phyloP scores from a whole-genome alignment of 805 yeast genomes.

The Ogataea pini region DNA sequence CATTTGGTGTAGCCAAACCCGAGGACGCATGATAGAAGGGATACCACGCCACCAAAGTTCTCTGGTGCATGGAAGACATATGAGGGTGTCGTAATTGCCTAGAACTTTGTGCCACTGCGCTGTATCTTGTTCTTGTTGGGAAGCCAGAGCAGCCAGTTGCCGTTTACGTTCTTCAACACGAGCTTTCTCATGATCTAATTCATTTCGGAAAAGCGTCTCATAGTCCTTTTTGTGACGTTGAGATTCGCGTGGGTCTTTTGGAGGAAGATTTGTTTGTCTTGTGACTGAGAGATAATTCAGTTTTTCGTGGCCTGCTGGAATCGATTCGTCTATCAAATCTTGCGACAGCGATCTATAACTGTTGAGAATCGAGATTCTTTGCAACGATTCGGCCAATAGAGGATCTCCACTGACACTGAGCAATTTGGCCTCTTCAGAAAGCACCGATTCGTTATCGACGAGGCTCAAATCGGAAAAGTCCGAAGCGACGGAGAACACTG shows the following conservation, averaged over 20 bases:
- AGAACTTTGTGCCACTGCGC: slow-evolving; percentile 45
- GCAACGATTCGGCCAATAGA: slow-evolving; percentile 39
- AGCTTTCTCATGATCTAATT: slow-evolving; percentile 41
- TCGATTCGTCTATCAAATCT: background rate
- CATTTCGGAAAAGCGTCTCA: slow-evolving; percentile 43
- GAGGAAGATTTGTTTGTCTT: slow-evolving; percentile 67
- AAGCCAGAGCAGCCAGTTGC: slow-evolving; percentile 35
- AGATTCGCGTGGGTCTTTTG: slow-evolving; percentile 56
- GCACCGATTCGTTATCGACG: slow-evolving; percentile 22
- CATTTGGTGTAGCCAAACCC: slow-evolving; percentile 53
- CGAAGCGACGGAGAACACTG: slow-evolving; percentile 42
- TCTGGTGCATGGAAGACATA: slow-evolving; percentile 42
- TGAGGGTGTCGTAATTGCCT: slow-evolving; percentile 36
- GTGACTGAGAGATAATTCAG: slow-evolving; percentile 44
- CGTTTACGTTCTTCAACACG: slow-evolving; percentile 34
- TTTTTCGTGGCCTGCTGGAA: slow-evolving; percentile 19
- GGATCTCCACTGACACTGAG: slow-evolving; percentile 36
- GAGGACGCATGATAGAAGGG: slow-evolving; percentile 44
- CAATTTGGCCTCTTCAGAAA: slow-evolving; percentile 39
- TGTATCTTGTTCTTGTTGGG: slow-evolving; percentile 40
- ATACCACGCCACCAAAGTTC: slow-evolving; percentile 66
- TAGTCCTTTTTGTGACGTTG: slow-evolving; percentile 55
- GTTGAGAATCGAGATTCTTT: slow-evolving; percentile 35
- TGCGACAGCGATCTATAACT: slow-evolving; percentile 17
- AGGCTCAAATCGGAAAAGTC: slow-evolving; percentile 30